Conservation (phyloP, 129 eudicot genomes). For the Lonicera japonica region DNA sequence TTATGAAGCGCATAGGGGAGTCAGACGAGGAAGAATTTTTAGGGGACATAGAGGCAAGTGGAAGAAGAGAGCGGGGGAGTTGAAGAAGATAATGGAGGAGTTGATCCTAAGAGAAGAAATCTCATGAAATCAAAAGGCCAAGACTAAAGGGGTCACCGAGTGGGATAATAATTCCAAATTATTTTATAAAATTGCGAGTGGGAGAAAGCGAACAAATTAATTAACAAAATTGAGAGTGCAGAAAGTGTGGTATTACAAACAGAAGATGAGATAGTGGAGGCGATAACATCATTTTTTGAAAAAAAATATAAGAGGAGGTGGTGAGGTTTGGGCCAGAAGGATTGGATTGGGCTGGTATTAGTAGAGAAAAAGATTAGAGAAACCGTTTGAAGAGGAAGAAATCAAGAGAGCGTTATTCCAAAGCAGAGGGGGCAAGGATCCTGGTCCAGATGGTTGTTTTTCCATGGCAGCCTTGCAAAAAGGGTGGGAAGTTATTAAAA, state of each 20-base stretch:
- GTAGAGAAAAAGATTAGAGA: not conserved
- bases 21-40: not conserved
- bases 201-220: too few relatives aligned
- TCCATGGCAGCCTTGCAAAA: not conserved
- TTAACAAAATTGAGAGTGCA: too few relatives aligned
- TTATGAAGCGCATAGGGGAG: too few relatives aligned
- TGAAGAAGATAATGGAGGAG: not conserved
- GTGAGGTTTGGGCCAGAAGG: not conserved
- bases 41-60: not conserved
- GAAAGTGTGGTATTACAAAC: too few relatives aligned
- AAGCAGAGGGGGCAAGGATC: not conserved
- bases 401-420: not conserved
- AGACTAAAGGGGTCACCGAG: not conserved
- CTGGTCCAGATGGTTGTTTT: not conserved
- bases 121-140: not conserved
- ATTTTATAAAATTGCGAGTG: too few relatives aligned
- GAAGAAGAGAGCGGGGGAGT: not conserved
- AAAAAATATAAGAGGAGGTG: not conserved
- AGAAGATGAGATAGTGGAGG: too few relatives aligned
- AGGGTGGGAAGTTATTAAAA: not conserved
- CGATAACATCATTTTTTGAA: not conserved
- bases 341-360: not conserved
- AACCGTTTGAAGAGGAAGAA: not conserved
- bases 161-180: not conserved
- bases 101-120: too few relatives aligned